phyloP scores from a whole-genome alignment of 805 yeast species.

The Candida piceae region DNA sequence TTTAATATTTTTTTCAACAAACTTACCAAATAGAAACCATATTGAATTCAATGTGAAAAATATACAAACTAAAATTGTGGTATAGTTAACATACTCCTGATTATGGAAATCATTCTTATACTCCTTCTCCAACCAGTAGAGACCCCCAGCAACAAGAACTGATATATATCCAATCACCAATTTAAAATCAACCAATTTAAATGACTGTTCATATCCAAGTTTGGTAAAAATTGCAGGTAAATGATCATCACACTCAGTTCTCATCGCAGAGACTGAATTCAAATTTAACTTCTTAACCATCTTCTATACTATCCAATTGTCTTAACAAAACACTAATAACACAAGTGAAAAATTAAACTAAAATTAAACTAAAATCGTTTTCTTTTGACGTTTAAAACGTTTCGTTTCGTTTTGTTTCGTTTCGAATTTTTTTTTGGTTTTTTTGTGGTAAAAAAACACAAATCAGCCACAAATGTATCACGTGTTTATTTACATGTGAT shows the following conservation, averaged over 20 bases:
- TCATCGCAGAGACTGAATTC: constrained; percentile 44
- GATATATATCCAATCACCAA: constrained; percentile 45
- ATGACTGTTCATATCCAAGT: constrained; percentile 45
- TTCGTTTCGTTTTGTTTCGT: no score
- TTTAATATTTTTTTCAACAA: constrained; percentile 39
- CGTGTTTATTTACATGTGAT: no score
- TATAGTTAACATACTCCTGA: constrained; percentile 28
- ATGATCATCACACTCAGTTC: constrained; percentile 46
- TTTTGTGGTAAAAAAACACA: no score
- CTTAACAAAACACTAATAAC: no score
- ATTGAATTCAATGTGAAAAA: constrained; percentile 35
- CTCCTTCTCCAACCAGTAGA: constrained; percentile 47
- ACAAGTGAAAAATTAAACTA: no score
- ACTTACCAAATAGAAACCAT: constrained; percentile 31
- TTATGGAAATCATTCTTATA: constrained; percentile 38
- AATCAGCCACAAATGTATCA: no score
- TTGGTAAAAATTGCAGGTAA: constrained; percentile 36
- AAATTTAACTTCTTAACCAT: constrained; percentile 27
- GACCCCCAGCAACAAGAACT: constrained; percentile 40
- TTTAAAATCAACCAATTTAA: constrained; percentile 39
- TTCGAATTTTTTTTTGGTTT: no score
- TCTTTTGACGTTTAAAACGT: no score
- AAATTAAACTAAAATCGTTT: no score
- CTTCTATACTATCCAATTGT: no score
- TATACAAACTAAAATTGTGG: constrained; percentile 31